Percentiles rank a stretch among this genome's conserved stretches.
Conservation (phyloP, 441 rosid species). For the Adansonia gregorii region DNA sequence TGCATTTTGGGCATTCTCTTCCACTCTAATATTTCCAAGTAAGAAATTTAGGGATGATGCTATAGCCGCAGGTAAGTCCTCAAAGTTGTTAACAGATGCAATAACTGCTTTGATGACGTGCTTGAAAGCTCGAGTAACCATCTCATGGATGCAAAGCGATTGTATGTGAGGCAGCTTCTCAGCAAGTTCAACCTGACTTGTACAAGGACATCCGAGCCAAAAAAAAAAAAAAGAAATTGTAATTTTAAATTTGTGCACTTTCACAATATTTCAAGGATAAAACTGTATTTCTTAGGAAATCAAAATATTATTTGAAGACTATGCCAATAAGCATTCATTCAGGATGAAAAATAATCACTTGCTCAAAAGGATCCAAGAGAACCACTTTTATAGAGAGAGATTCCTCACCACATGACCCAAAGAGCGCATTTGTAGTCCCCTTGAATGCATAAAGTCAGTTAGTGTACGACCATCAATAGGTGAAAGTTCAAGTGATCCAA, state of each 20-base stretch:
- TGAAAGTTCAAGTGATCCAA: conserved; percentile 68
- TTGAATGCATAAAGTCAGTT: conserved; percentile 72
- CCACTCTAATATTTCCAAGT: conserved; percentile 46
- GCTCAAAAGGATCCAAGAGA: conserved; percentile 6
- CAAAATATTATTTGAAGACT: background rate
- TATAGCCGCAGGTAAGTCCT: conserved; percentile 49
- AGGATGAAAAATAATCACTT: background rate
- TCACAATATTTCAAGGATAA: background rate
- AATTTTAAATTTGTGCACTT: background rate
- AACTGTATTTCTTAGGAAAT: background rate
- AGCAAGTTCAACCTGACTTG: conserved; percentile 57
- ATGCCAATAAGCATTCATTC: conserved; percentile 6
- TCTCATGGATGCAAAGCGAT: conserved; percentile 74
- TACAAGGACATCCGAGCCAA: conserved; percentile 29
- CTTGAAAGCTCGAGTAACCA: conserved; percentile 74
- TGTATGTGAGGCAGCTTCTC: conserved; percentile 70
- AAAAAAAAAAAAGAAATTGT: conserved; percentile 5
- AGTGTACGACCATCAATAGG: conserved; percentile 70
- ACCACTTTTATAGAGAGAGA: background rate
- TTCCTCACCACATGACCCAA: conserved; percentile 63
- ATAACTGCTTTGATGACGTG: conserved; percentile 53
- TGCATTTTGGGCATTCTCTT: conserved; percentile 35
- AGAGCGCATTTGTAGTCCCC: conserved; percentile 65
- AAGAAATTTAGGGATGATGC: conserved; percentile 66
- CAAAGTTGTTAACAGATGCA: conserved; percentile 44